Evolutionary conservation across 495 filamentous ascomycete genomes (phyloP), one percentile per base, ranked within the genome.

Genomic region (Penicillium salamii): DNA sequence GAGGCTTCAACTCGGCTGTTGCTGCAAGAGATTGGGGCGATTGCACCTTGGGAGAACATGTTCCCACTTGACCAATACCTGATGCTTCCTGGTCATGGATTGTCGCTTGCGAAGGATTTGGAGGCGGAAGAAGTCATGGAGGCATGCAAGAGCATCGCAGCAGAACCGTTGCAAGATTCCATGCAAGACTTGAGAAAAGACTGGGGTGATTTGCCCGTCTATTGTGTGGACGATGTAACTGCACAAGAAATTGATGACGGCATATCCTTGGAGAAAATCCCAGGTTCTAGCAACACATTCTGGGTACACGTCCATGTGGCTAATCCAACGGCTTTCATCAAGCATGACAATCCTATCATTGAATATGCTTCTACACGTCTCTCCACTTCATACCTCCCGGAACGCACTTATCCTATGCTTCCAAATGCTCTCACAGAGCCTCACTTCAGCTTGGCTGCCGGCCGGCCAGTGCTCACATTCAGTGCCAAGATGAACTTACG

Each of bases 251-350:
- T 95, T 43, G 93, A 98, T 53, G 92, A 97, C 61, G 92, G 88
- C 18, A 67, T 97, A 7, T 96, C 91, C 1, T 50, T 97, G 7
- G 89, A 93, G 61, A 67, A 66, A 8, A 76, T 87, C 2, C 70
- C 74, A 0, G 75, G 75, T 3, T 79, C 86, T 13, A 53, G 68
- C 14, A 65, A 71, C 50, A 65, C 57, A 6, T 86, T 80, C 57
- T 97, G 95, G 95, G 71, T 97, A 24, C 90, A 88, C 59, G 66
- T 95, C 9, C 93, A 98, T 61, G 75, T 95, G 29, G 93, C 95
- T n/a, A 93, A 97, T 59, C 95, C 92, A 2, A 86, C 91, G 3
- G 89, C 93, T n/a, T 87, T 86, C 54, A 75, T 97, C 45, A 36
- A 61, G 1, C 78, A 76, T 11, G 72, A 83, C 14, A 71, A 82